Evolutionary conservation across 1,139 yeast species (phyloP).

Genomic region (Suhomyces choctaworum): DNA sequence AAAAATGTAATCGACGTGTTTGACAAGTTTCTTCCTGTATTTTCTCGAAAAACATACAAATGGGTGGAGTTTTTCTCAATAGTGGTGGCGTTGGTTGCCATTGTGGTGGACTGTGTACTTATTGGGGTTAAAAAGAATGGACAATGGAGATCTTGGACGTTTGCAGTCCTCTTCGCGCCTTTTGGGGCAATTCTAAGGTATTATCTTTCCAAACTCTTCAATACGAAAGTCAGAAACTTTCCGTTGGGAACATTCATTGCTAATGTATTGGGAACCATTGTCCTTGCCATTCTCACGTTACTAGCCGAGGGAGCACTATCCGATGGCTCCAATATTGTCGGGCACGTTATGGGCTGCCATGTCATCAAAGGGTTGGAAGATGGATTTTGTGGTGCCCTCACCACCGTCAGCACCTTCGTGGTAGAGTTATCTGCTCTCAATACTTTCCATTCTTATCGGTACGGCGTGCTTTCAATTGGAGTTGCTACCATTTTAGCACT

Average conservation of each 20-base stretch:
- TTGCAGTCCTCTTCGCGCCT: slow-evolving; percentile 60
- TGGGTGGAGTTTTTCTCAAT: slow-evolving; percentile 22
- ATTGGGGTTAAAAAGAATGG: slow-evolving; percentile 36
- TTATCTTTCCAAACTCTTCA: slow-evolving; percentile 51
- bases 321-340: slow-evolving; percentile 27
- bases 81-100: slow-evolving; percentile 29
- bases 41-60: slow-evolving; percentile 22
- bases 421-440: slow-evolving; percentile 56
- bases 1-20: slow-evolving; percentile 25
- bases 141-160: slow-evolving; percentile 64
- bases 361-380: slow-evolving; percentile 58
- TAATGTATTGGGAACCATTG: slow-evolving; percentile 57
- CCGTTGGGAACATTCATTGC: slow-evolving; percentile 77
- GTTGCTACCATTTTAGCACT: slow-evolving; percentile 43
- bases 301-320: slow-evolving; percentile 46
- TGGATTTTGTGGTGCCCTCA: slow-evolving; percentile 77
- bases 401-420: slow-evolving; percentile 78
- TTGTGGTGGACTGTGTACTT: slow-evolving; percentile 48
- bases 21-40: slow-evolving; percentile 21
- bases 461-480: slow-evolving; percentile 39
- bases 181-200: slow-evolving; percentile 64
- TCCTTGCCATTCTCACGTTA: slow-evolving; percentile 58
- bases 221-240: slow-evolving; percentile 42
- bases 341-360: slow-evolving; percentile 42
- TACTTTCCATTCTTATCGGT: slow-evolving; percentile 34